Evolutionary conservation across 2,329 filamentous ascomycete genomes (phyloP).

Genomic region (Fusarium sp.): DNA sequence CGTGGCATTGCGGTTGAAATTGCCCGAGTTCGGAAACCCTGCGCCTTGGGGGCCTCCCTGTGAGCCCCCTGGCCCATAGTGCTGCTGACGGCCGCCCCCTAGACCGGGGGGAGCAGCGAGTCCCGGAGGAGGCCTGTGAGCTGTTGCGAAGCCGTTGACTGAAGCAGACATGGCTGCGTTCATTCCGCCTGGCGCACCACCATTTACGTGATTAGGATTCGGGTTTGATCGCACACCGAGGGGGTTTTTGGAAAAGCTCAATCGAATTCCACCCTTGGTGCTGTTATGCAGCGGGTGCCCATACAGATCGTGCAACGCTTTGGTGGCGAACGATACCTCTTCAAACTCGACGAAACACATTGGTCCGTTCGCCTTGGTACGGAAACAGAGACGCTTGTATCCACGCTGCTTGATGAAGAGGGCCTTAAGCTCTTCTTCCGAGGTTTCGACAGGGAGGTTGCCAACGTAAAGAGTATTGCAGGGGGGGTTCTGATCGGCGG

Average conservation of each 20-base stretch:
- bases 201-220: conserved; percentile 57
- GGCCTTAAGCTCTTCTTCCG: conserved; percentile 93
- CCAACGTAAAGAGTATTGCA: conserved; percentile 99
- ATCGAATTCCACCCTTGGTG: conserved; percentile 90
- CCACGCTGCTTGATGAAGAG: conserved; percentile 94
- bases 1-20: conserved; percentile 42
- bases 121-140: conserved; percentile 84
- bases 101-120: conserved; percentile 81
- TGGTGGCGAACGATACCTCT: conserved; percentile 90
- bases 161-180: conserved; percentile 65
- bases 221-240: conserved; percentile 89
- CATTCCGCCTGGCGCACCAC: conserved; percentile 64
- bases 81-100: conserved; percentile 47
- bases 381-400: conserved; percentile 94
- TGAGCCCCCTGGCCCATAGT: conserved; percentile 37
- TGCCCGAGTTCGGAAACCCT: conserved; percentile 32
- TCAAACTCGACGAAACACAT: conserved; percentile 99
- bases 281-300: conserved; percentile 90
- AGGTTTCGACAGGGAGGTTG: conserved; percentile 93
- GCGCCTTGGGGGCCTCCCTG: conserved; percentile 29
- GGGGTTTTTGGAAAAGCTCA: conserved; percentile 98
- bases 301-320: conserved; percentile 89
- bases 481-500: conserved; percentile 94
- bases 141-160: conserved; percentile 73
- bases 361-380: conserved; percentile 93